These are phyloP conservation scores for Nymphaea colorata DNA, from an alignment of 164 flowering plant genomes.

Conservation along the genomic window DNA sequence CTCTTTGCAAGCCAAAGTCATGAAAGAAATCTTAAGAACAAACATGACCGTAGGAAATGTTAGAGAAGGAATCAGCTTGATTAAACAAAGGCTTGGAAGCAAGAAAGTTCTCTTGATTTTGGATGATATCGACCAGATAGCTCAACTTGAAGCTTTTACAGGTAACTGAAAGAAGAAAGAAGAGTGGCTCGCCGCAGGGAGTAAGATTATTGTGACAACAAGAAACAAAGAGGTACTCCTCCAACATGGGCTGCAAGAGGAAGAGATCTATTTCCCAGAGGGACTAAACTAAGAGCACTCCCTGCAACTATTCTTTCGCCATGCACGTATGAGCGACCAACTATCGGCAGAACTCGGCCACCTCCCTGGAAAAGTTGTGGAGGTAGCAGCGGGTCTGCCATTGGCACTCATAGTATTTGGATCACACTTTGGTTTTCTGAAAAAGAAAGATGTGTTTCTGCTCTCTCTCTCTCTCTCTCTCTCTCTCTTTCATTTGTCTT, in stretches of 20 bases:
- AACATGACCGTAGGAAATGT: background rate
- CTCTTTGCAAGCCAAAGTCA: background rate
- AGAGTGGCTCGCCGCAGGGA: background rate
- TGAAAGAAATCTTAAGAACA: background rate
- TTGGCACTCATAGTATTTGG: too few species aligned
- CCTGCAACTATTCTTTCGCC: background rate
- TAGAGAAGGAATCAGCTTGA: background rate
- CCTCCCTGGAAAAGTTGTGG: too few species aligned
- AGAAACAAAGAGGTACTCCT: background rate
- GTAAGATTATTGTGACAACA: background rate
- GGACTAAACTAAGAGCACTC: background rate
- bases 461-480: too few species aligned
- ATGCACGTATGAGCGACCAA: background rate
- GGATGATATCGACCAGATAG: background rate
- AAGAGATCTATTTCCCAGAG: background rate
- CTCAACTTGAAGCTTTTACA: background rate
- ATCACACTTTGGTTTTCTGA: too few species aligned
- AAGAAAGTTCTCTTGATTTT: background rate
- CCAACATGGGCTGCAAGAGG: background rate
- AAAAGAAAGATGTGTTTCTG: too few species aligned
- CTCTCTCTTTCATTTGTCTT: too few species aligned
- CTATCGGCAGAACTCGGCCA: too few species aligned
- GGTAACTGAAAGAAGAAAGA: background rate
- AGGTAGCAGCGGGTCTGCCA: too few species aligned
- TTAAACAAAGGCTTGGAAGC: background rate